A percentile compares a stretch with the other conserved stretches of the same genome.
phyloP scores from a whole-genome alignment of 208 protist species.

The Herpetomonas muscarum region DNA sequence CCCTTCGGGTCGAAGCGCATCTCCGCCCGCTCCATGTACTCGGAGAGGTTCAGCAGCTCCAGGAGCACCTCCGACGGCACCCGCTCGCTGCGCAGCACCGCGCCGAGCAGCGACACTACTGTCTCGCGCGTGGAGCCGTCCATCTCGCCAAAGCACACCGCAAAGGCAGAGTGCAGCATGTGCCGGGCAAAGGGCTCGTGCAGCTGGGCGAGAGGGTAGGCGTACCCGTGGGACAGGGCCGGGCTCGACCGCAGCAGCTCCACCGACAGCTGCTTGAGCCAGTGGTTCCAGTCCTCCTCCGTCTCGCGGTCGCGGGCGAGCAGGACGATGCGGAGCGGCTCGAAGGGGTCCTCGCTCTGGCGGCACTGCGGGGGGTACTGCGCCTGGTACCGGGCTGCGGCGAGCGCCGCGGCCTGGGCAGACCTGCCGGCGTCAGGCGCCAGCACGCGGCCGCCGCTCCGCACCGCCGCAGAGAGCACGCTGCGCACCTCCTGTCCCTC shows the following conservation, averaged over 20 bases:
- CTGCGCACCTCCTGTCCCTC: conserved; percentile 41
- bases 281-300: conserved; percentile 82
- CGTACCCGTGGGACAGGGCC: conserved; percentile 65
- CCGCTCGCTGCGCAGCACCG: conserved; percentile 63
- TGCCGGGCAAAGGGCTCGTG: conserved; percentile 86
- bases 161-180: conserved; percentile 89
- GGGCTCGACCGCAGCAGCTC: conserved; percentile 82
- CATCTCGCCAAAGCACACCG: conserved; percentile 79
- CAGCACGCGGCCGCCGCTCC: conserved; percentile 35
- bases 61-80: conserved; percentile 91
- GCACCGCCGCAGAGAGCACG: conserved; percentile 30
- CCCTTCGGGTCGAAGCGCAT: conserved; percentile 63
- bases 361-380: conserved; percentile 28
- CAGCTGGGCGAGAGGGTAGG: conserved; percentile 70
- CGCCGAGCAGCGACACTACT: conserved; percentile 54
- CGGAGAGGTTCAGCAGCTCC: conserved; percentile 94
- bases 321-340: conserved; percentile 46
- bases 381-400: conserved; percentile 26
- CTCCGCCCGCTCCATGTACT: conserved; percentile 97
- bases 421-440: conserved; percentile 11
- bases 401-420: neutral
- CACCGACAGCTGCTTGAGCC: conserved; percentile 76
- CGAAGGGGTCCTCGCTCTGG: conserved; percentile 48
- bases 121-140: conserved; percentile 40
- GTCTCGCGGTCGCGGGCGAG: conserved; percentile 50